Base-by-base conservation (phyloP, 2,329 filamentous ascomycete species). In the Sporothrix inflata region DNA sequence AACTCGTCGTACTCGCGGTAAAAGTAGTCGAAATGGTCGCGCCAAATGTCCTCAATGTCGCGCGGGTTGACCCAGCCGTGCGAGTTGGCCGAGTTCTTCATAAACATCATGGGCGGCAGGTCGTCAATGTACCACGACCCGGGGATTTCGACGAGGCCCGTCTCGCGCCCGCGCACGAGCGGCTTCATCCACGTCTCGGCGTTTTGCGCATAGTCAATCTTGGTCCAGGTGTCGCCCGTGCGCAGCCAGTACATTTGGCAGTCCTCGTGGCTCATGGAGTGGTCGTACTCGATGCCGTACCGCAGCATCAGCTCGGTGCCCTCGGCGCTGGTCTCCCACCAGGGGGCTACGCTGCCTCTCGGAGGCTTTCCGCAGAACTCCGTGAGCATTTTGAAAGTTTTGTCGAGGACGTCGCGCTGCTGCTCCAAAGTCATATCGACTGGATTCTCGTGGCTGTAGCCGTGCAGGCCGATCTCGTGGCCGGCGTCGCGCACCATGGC, bases 1-100 rank as follows among this genome's bases (percentile, higher is more conserved):
- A 93, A 93, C 76, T 92, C 90, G 76, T 94, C 91, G 74, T 92
- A 91, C 79, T 94, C 90, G 38, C 91, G 84, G 78, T 94, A 94
- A 77, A 92, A 93, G 80, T 93, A 93, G 76, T 90, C 86, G 73
- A 91, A 91, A 74, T 91, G 88, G 73, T 91, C 88, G 65, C 85
- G 82, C 89, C 89, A 91, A 45, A 91, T 85, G 45, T 89, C 87
- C 76, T 91, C 88, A 3, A 87, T 82, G 73, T 86, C 85, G 70
- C 85, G 79, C 0, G 87, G 84, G 71, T 86, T 85, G 21, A 85
- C 83, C 75, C 82, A 91, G 8, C 90, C 90, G 76, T 92, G 89
- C n/a, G 84, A 87, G 76, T 91, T 91, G 0, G 89, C 82, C 0
- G 86, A 83, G 12, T 85, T 86, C 80, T 92, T 92, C 78, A 92